Conservation (phyloP, 768 basidiomycete genomes). For the Boletus sensibilis region DNA sequence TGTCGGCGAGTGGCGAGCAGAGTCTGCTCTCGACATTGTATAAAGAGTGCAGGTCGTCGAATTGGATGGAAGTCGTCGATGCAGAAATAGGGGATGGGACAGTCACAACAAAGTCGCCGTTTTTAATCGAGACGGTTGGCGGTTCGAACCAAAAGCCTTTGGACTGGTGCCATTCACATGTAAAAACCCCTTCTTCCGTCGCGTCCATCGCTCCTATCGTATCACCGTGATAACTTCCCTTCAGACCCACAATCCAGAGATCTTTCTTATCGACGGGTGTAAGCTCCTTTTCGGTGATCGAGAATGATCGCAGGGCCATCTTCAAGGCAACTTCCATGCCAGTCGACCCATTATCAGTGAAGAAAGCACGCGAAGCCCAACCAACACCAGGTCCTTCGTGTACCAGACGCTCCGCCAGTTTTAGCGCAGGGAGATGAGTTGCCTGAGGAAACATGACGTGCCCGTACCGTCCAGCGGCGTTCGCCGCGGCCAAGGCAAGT, state of each 20-base stretch:
- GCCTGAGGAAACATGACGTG: conserved; percentile 96
- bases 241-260: conserved; percentile 80
- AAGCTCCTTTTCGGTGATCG: conserved; percentile 37
- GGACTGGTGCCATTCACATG: conserved; percentile 93
- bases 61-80: conserved; percentile 21
- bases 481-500: conserved; percentile 82
- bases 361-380: conserved; percentile 91
- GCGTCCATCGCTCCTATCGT: conserved; percentile 98
- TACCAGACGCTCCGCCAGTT: conserved; percentile 78
- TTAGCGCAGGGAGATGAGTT: conserved; percentile 80
- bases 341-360: conserved; percentile 93
- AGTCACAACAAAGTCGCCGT: conserved; percentile 54
- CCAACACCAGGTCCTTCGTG: conserved; percentile 75
- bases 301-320: conserved; percentile 84
- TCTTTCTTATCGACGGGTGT: conserved; percentile 41
- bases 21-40: conserved; percentile 73
- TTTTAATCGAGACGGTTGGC: conserved; percentile 68
- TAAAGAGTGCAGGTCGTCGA: conserved; percentile 50
- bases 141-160: conserved; percentile 94
- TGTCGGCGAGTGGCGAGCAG: conserved; percentile 54
- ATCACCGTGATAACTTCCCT: conserved; percentile 96
- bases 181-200: conserved; percentile 85
- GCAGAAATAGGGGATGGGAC: conserved; percentile 50
- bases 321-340: conserved; percentile 98
- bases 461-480: conserved; percentile 89